These are phyloP conservation scores for Globisporangium paroecandrum DNA, from an alignment of 352 stramenopile genomes.

Conservation along the genomic window DNA sequence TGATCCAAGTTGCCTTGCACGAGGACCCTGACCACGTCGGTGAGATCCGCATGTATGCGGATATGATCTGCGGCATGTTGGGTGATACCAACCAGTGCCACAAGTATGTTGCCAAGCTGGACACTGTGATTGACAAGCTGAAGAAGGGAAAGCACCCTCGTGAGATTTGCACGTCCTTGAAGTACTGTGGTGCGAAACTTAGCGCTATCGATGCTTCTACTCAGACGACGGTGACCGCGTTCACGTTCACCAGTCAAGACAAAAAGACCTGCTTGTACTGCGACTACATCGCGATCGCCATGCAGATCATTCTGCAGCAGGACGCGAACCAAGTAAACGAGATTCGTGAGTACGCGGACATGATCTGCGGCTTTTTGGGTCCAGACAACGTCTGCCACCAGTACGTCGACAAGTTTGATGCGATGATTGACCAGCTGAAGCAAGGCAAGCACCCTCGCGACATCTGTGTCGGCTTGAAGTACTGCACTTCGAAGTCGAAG, in stretches of 20 bases:
- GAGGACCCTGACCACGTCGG: constrained; percentile 52
- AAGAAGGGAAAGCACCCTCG: constrained; percentile 62
- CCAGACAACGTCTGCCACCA: constrained; percentile 57
- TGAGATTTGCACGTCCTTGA: constrained; percentile 52
- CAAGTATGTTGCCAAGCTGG: constrained; percentile 62
- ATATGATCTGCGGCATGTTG: constrained; percentile 76
- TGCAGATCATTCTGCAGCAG: constrained; percentile 56
- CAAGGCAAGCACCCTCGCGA: constrained; percentile 61
- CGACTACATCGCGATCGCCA: constrained; percentile 53
- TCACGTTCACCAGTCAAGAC: constrained; percentile 22
- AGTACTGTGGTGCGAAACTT: constrained; percentile 42
- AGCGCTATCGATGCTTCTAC: constrained; percentile 15
- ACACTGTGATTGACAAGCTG: constrained; percentile 59
- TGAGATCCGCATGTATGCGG: constrained; percentile 54
- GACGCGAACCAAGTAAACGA: constrained; percentile 51
- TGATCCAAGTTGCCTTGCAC: constrained; percentile 53
- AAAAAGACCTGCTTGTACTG: constrained; percentile 54
- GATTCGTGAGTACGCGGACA: constrained; percentile 62
- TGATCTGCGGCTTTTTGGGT: constrained; percentile 72
- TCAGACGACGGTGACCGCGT: constrained; percentile 27
- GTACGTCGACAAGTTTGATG: constrained; percentile 68
- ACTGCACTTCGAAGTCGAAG: constrained; percentile 30
- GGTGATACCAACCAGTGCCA: constrained; percentile 59
- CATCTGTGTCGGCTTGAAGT: constrained; percentile 64
- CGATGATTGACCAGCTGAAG: constrained; percentile 56